Evolutionary conservation across 352 stramenopile genomes (phyloP).

Genomic region (Vaucheria bursata): DNA sequence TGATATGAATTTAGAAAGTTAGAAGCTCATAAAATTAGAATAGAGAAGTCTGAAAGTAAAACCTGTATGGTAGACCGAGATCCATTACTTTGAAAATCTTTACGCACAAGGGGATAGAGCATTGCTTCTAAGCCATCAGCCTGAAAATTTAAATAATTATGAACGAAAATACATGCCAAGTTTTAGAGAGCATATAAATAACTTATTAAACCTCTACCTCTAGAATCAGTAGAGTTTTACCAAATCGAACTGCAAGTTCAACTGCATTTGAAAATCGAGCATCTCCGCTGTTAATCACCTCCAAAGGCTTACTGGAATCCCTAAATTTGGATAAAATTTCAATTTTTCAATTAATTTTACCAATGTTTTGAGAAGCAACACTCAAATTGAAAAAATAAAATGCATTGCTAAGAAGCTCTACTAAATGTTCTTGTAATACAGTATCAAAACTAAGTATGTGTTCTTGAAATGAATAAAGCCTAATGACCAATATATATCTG

Average conservation of each 20-base stretch:
- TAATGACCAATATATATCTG: no score
- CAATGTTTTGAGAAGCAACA: neutral
- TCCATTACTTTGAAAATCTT: conserved; percentile 76
- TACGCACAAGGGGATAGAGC: conserved; percentile 77
- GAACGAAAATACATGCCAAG: no score
- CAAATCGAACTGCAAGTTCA: conserved; percentile 85
- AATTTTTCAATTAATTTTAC: no score
- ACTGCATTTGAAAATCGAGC: conserved; percentile 71
- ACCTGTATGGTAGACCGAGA: conserved; percentile 72
- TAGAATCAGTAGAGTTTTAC: conserved; percentile 84
- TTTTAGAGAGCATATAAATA: neutral
- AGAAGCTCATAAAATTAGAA: no score
- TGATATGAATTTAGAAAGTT: neutral
- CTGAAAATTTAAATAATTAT: no score
- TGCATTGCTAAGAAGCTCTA: neutral
- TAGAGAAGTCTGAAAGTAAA: neutral
- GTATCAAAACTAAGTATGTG: no score
- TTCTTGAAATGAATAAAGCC: no score
- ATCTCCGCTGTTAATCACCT: conserved; percentile 61
- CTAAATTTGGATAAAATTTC: no score
- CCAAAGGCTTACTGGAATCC: conserved; percentile 67
- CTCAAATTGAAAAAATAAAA: neutral
- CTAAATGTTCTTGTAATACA: no score
- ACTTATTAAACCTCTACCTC: conserved; percentile 49
- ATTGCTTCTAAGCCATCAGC: conserved; percentile 79